phyloP scores from a whole-genome alignment of 2,329 filamentous ascomycete genomes.

The Shiraia bambusicola region DNA sequence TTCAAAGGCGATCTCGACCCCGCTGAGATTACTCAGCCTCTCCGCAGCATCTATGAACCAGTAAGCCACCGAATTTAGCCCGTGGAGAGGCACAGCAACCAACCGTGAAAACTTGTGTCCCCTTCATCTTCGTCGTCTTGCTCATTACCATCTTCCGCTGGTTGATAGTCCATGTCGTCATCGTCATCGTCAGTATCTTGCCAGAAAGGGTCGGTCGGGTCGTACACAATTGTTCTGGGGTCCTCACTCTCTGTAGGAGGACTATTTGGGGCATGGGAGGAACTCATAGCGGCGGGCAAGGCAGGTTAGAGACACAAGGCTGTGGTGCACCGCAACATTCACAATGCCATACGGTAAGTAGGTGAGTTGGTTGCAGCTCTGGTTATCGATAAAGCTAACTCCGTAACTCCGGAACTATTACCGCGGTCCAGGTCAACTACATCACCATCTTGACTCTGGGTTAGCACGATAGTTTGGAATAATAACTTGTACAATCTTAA shows the following conservation, averaged over 20 bases:
- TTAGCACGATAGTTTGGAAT: too few species aligned
- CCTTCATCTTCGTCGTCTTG: constrained; percentile 44
- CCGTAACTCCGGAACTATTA: constrained; percentile 3
- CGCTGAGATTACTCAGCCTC: constrained; percentile 45
- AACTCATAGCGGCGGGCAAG: constrained; percentile 24
- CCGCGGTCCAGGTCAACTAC: background rate
- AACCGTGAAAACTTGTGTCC: constrained; percentile 42
- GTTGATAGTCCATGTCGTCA: constrained; percentile 56
- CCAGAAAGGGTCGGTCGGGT: constrained; percentile 39
- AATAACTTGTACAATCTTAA: background rate
- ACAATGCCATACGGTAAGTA: constrained; percentile 2
- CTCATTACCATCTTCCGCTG: constrained; percentile 45
- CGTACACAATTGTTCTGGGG: constrained; percentile 32
- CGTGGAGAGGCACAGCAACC: background rate
- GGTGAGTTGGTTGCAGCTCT: background rate
- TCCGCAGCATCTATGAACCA: constrained; percentile 43
- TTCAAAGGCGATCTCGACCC: constrained; percentile 46
- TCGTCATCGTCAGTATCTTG: constrained; percentile 39
- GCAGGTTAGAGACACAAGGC: background rate
- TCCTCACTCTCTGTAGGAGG: constrained; percentile 29
- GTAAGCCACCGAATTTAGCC: background rate
- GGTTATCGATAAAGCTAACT: constrained; percentile 3
- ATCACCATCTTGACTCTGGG: background rate
- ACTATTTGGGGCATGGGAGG: constrained; percentile 23
- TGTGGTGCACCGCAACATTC: background rate